A percentile compares a stretch with the other conserved stretches of the same genome.
Evolutionary conservation across 441 rosid genomes (phyloP).

Genomic region (Adansonia grandidieri): DNA sequence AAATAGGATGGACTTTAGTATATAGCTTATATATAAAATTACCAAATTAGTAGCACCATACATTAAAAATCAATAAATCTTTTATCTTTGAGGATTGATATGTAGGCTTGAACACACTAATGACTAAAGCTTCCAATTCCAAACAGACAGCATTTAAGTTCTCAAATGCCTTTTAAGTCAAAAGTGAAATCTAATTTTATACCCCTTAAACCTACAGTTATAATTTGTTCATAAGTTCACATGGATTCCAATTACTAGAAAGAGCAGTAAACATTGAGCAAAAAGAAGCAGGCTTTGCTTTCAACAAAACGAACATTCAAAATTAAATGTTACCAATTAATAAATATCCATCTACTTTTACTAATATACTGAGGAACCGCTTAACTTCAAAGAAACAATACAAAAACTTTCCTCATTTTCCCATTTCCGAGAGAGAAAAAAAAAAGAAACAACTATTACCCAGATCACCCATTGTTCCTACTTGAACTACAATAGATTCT

Average conservation of each 20-base stretch:
- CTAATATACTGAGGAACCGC: background rate
- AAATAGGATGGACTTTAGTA: background rate
- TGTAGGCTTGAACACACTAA: background rate
- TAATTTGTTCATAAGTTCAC: background rate
- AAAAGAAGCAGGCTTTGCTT: slow-evolving; percentile 10
- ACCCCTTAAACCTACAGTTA: background rate
- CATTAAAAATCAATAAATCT: slow-evolving; percentile 7
- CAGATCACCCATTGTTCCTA: slow-evolving; percentile 9
- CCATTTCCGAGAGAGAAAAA: no score
- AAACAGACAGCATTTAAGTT: background rate
- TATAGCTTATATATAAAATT: background rate
- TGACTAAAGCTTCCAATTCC: background rate
- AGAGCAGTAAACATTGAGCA: background rate
- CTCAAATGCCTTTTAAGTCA: background rate
- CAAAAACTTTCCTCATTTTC: background rate
- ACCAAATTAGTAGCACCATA: slow-evolving; percentile 10
- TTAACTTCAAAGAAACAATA: background rate
- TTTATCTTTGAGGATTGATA: background rate
- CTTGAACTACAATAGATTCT: background rate
- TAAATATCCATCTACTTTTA: background rate
- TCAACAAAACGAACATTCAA: slow-evolving; percentile 1
- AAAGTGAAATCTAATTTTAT: background rate
- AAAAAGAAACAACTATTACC: background rate
- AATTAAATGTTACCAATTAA: slow-evolving; percentile 4
- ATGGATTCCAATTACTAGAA: slow-evolving; percentile 5